phyloP scores from a whole-genome alignment of 306 rosid genomes.

The Cyamopsis tetragonoloba region DNA sequence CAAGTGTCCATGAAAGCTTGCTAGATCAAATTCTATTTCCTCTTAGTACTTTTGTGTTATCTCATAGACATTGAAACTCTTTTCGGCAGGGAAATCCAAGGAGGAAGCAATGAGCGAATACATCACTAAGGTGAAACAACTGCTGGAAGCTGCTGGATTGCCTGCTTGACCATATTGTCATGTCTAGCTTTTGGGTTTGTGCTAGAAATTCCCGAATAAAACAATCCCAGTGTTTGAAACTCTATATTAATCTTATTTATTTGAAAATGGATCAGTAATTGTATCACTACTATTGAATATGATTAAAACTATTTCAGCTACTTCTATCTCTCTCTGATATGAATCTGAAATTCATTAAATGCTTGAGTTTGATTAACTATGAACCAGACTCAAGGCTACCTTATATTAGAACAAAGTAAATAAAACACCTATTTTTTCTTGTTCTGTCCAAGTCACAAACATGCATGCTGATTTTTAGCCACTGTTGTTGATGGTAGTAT shows the following conservation, averaged over 20 bases:
- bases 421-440: background rate
- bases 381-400: background rate
- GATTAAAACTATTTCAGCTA: background rate
- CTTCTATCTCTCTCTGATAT: background rate
- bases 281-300: conserved; percentile 9
- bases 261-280: conserved; percentile 23
- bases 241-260: conserved; percentile 9
- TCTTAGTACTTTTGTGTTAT: background rate
- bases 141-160: conserved; percentile 65
- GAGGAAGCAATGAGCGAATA: conserved; percentile 89
- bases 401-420: background rate
- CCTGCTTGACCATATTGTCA: conserved; percentile 37
- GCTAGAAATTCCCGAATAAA: conserved; percentile 34
- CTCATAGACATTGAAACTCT: background rate
- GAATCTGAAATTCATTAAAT: background rate
- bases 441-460: background rate
- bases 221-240: conserved; percentile 20
- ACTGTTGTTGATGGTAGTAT: background rate
- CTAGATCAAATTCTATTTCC: background rate
- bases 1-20: background rate
- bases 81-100: conserved; percentile 70
- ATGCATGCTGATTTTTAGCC: background rate
- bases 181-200: conserved; percentile 20
- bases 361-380: background rate
- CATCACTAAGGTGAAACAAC: conserved; percentile 89